Conservation (phyloP, 2,329 filamentous ascomycete genomes). For the Neophaeococcomyces aloes region DNA sequence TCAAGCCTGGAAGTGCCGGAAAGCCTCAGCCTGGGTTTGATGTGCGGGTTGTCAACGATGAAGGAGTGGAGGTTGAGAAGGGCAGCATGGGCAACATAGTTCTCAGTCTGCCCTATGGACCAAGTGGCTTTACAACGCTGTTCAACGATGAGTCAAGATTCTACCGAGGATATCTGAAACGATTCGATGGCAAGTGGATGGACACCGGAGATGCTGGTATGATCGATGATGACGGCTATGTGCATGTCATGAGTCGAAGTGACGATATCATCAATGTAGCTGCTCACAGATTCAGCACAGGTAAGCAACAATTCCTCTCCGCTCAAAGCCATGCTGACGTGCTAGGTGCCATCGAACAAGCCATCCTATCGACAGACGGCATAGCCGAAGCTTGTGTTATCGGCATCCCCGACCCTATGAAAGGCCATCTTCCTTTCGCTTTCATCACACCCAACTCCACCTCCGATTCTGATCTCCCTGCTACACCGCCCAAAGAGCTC, state of each 20-base stretch:
- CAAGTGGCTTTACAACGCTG: slow-evolving; percentile 73
- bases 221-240: slow-evolving; percentile 62
- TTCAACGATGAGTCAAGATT: slow-evolving; percentile 82
- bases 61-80: slow-evolving; percentile 57
- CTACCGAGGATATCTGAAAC: slow-evolving; percentile 70
- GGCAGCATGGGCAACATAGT: slow-evolving; percentile 89
- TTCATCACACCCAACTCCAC: slow-evolving; percentile 57
- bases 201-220: slow-evolving; percentile 87
- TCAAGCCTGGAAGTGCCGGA: slow-evolving; percentile 78
- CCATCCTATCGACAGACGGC: slow-evolving; percentile 66
- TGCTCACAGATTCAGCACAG: slow-evolving; percentile 79
- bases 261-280: slow-evolving; percentile 97
- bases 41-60: slow-evolving; percentile 71
- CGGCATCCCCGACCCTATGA: slow-evolving; percentile 71
- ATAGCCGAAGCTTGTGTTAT: slow-evolving; percentile 81
- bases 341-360: slow-evolving; percentile 76
- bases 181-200: slow-evolving; percentile 72
- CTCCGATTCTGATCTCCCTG: slow-evolving; percentile 22
- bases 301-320: slow-evolving; percentile 36
- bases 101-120: slow-evolving; percentile 67
- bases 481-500: slow-evolving; percentile 32
- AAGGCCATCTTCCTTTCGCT: slow-evolving; percentile 85
- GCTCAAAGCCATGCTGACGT: neutral
- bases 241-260: slow-evolving; percentile 52
- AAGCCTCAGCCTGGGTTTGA: slow-evolving; percentile 90